phyloP scores from a whole-genome alignment of 108 stramenopile species.

The Nitzschia inconspicua region DNA sequence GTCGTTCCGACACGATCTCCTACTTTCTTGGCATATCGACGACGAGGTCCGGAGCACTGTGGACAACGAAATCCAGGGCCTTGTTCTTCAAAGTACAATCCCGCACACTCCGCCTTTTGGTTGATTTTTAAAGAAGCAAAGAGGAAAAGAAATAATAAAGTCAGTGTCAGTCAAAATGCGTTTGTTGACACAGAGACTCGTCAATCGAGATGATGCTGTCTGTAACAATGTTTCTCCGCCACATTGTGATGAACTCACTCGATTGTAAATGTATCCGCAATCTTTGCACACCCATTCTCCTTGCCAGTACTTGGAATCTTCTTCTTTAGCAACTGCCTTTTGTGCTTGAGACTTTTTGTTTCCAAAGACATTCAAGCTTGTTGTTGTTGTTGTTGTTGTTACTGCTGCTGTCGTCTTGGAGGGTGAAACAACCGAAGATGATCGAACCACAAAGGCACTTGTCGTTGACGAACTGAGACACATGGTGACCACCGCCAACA shows the following conservation, averaged over 20 bases:
- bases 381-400: slow-evolving; percentile 15
- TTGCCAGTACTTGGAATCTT: slow-evolving; percentile 80
- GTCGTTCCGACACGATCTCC: slow-evolving; percentile 95
- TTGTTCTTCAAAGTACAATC: slow-evolving; percentile 93
- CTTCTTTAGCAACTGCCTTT: slow-evolving; percentile 59
- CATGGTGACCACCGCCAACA: too few relatives aligned
- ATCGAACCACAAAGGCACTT: slow-evolving; percentile 17
- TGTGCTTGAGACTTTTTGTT: slow-evolving; percentile 68
- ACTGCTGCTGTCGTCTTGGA: not conserved
- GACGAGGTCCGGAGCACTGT: slow-evolving; percentile 96
- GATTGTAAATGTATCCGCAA: slow-evolving; percentile 96
- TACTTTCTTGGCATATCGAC: slow-evolving; percentile 97
- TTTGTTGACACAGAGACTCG: not conserved
- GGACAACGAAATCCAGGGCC: slow-evolving; percentile 93
- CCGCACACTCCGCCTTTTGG: slow-evolving; percentile 90
- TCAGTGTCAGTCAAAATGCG: not conserved
- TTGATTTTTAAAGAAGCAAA: not conserved
- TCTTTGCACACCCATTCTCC: slow-evolving; percentile 99
- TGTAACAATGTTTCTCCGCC: not conserved
- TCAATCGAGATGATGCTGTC: not conserved
- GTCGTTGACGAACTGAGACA: too few relatives aligned
- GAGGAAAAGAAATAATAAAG: not conserved
- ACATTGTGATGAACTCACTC: slow-evolving; percentile 30
- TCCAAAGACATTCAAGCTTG: slow-evolving; percentile 78
- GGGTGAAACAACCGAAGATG: slow-evolving; percentile 1